Base-by-base conservation (phyloP, 768 basidiomycete genomes). In the Rubroboletus satanas region DNA sequence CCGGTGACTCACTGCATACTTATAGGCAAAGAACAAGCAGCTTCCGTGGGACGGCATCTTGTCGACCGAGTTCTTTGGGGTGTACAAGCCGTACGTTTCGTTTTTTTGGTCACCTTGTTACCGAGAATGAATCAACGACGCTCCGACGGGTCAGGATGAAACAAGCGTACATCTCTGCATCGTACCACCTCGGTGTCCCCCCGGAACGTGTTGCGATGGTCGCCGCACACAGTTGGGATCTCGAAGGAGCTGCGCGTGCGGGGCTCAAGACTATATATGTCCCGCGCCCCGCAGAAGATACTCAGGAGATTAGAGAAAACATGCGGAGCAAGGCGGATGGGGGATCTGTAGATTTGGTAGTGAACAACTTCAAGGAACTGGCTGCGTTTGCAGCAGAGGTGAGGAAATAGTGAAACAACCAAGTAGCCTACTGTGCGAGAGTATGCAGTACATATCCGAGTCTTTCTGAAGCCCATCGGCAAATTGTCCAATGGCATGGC, bases 1-100 rank as follows among this genome's bases (percentile, higher is more conserved):
- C 21, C 21, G 21, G 21, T 21, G 21, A 21, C 21, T 21, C 21
- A 2, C 21, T 21, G 21, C 21, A 21, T 21, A 1, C 1, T 21
- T 21, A 21, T 21, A 86, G 85, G 84, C 86, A 1, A 87, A 83
- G 67, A 68, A 79, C 52, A 80, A 83, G 3, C 72, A 77, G 17
- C 69, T 87, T 4, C 84, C 85, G 0, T 87, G 83, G 85, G 84
- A 87, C 53, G 73, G 75, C 1, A 68, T 88, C 21, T 77, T 88
- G 52, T 84, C 84, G 1, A 71, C 78, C 1, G 83, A 85, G 52
- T 69, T 87, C 17, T 83, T 87, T 46, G 72, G 74, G 9, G 77
- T 79, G 0, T 87, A 79, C 73, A 88, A 88, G 63, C 83, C 86
- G 85, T 87, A 42, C 37, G 82, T 69, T 7, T 29, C 21, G 21